Base-by-base conservation (phyloP, 176 grass and related monocot species). In the Thinopyrum elongatum region DNA sequence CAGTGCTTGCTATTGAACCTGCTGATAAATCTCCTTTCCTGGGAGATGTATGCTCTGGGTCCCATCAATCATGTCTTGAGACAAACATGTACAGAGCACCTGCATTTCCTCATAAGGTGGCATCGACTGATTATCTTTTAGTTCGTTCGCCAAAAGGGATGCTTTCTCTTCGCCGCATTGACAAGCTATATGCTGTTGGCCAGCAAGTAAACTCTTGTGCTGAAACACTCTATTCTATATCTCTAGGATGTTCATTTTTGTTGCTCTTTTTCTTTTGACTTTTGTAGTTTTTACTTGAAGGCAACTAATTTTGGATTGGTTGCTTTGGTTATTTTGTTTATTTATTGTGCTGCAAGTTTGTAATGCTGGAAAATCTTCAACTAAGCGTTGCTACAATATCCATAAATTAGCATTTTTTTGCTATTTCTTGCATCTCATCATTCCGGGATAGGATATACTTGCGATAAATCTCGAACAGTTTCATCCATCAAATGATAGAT, bases 51-150 rank as follows among this genome's bases (percentile, higher is more conserved):
- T 73, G 80, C 77, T 83, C 91, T 17, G 96, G 96, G 11, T 90
- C 81, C 76, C 91, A 89, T 49, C 96, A 94, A 72, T 94, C 94
- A 30, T 94, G 93, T 78, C 88, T 98, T 71, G 93, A 94, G 84
- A 94, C 96, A 82, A 98, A 95, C 74, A 90, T 98, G 96, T 98
- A 92, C 74, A 91, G 90, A 74, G 92, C 96, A 60, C 96, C 96
- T 46, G 57, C 94, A 87, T 98, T 98, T 90, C 88, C 86, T 84
- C 96, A 98, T 60, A 98, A 95, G 82, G 84, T 94, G 36, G 78
- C 90, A 21, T 60, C 88, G 2, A 95, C 92, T 60, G 96, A 98
- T 89, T 98, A 94, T 89, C 92, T 95, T 70, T 90, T 98, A 81
- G 96, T 98, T 80, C 93, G 96, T 73, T 95, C 93, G 4, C 81